Evolutionary conservation across 768 basidiomycete genomes (phyloP), one percentile per base, ranked within the genome.

Genomic region (Scleroderma citrinum): DNA sequence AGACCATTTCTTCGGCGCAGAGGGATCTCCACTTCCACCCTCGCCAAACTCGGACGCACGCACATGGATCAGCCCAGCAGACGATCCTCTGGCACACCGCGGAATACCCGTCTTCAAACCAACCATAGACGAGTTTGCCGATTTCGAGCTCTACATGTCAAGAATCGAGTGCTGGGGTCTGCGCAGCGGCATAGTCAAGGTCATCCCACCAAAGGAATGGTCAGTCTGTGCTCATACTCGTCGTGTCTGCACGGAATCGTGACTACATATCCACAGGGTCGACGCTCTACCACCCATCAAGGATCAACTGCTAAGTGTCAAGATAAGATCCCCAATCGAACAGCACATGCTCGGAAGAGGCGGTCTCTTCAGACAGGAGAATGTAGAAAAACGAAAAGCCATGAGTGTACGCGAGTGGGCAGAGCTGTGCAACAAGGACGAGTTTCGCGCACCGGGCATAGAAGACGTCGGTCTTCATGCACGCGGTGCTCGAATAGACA

Each of bases 101-200:
- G 96, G 95, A 32, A 95, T 98, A 40, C 96, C 95, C 5, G 92
- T 99, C 11, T 99, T 99, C 77, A 87, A 82, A 63, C 96, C 96
- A 8, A 82, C 87, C 2, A 86, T 94, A 81, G 84, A 85, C 44
- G 92, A 98, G 59, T 96, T 96, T 58, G 65, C 74, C 53, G 89
- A 93, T 68, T 98, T 97, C 66, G 95, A 99, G 61, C 83, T 63
- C 11, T 98, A 91, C 65, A 85, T 96, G 78, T 83, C 80, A 54
- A 80, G 70, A 52, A 77, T 98, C 39, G 92, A 94, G 63, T 78
- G 81, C 52, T 99, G 96, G 91, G 96, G 96, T 1, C 78, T 75
- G 62, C 75, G 75, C 49, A 92, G 91, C 55, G 96, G 96, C 20
- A 95, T 98, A 55, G 86, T 94, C 52, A 99, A 99, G 69, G 81